Evolutionary conservation across 257 asterid species (phyloP).

Genomic region (Catharanthus roseus): DNA sequence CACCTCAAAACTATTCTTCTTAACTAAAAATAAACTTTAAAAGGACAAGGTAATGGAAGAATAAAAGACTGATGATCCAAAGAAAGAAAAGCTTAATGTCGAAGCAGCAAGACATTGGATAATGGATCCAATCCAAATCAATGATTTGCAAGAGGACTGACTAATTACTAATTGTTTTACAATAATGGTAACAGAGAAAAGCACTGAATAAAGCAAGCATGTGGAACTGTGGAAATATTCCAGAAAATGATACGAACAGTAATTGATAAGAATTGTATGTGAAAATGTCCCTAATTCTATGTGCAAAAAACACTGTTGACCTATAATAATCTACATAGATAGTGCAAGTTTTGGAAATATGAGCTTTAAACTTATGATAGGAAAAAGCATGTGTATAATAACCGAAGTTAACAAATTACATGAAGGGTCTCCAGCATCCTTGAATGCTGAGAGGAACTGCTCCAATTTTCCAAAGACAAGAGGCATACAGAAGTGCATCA

Average conservation of each 20-base stretch:
- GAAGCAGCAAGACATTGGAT: background rate
- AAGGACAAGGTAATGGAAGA: background rate
- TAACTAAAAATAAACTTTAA: background rate
- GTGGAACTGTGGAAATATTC: background rate
- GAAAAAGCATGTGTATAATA: conserved; percentile 1
- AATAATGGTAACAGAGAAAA: background rate
- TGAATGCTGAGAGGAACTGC: conserved; percentile 67
- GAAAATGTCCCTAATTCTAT: background rate
- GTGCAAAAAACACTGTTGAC: background rate
- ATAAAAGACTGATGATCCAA: background rate
- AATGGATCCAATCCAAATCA: background rate
- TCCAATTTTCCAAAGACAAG: conserved; percentile 69
- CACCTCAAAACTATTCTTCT: background rate
- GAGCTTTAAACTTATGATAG: background rate
- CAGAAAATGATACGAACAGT: background rate
- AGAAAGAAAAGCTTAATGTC: background rate
- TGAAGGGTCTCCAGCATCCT: conserved; percentile 83
- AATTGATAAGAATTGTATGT: background rate
- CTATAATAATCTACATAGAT: background rate
- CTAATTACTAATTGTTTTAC: background rate
- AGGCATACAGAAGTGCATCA: conserved; percentile 87
- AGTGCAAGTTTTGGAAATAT: background rate
- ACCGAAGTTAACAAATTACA: conserved; percentile 36
- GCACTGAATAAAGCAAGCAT: background rate
- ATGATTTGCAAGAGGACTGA: background rate